A percentile compares a stretch with the other conserved stretches of the same genome.
Conservation (phyloP, 2,329 filamentous ascomycete genomes). For the Celoporthe dispersa region DNA sequence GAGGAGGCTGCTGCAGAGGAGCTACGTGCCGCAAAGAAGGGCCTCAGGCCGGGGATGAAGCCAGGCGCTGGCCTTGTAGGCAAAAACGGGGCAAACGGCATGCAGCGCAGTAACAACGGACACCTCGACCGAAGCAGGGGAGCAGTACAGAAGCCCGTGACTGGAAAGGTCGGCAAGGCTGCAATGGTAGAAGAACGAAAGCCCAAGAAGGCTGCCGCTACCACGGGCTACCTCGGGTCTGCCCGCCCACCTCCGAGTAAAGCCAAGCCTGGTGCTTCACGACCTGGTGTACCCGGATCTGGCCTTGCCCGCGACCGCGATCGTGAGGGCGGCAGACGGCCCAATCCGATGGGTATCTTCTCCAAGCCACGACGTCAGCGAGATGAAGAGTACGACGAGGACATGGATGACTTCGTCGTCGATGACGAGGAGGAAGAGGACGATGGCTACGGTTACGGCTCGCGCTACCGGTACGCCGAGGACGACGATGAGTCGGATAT, state of each 20-base stretch:
- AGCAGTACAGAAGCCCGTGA: constrained; percentile 14
- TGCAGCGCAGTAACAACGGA: constrained; percentile 26
- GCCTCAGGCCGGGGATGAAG: constrained; percentile 26
- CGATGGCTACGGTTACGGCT: constrained; percentile 35
- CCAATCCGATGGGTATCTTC: constrained; percentile 41
- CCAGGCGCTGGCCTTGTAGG: constrained; percentile 19
- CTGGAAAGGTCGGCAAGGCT: constrained; percentile 34
- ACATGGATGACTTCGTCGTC: constrained; percentile 64
- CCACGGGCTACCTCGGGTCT: constrained; percentile 68
- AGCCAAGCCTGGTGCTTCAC: constrained; percentile 37
- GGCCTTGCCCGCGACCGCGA: constrained; percentile 28
- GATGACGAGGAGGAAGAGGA: constrained; percentile 62
- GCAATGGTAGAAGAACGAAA: constrained; percentile 56
- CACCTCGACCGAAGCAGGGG: constrained; percentile 19
- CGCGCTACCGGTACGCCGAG: constrained; percentile 53
- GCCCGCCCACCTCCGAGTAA: constrained; percentile 59
- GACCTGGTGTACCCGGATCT: constrained; percentile 32
- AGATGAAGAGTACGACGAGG: constrained; percentile 67
- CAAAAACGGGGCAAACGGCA: constrained; percentile 33
- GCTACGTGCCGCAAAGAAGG: constrained; percentile 33
- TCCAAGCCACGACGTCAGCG: constrained; percentile 35
- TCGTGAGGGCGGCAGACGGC: constrained; percentile 33
- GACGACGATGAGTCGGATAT: constrained; percentile 75
- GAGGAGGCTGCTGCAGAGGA: constrained; percentile 51
- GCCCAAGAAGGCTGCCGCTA: constrained; percentile 66